These are phyloP conservation scores for Boletus insuetus DNA, from an alignment of 768 basidiomycete species.

Conservation along the genomic window DNA sequence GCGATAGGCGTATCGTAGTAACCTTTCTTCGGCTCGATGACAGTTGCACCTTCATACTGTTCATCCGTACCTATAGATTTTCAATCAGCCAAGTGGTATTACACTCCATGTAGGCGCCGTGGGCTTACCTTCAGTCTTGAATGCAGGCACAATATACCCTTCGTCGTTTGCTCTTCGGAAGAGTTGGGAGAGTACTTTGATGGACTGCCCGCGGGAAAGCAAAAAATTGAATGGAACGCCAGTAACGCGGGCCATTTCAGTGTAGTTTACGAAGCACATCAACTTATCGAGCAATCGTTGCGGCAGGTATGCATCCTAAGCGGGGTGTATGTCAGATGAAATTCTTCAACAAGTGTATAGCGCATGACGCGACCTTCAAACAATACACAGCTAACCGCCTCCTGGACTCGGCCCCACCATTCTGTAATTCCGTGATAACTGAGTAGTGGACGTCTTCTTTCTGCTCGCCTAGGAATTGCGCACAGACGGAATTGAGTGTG, in stretches of 20 bases:
- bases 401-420: conserved; percentile 91
- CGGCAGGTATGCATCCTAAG: conserved; percentile 94
- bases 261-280: conserved; percentile 99
- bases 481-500: conserved; percentile 96
- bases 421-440: conserved; percentile 96
- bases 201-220: conserved; percentile 91
- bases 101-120: background rate
- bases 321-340: background rate
- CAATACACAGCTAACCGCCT: conserved; percentile 96
- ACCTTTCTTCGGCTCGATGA: conserved; percentile 94
- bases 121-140: conserved; percentile 76
- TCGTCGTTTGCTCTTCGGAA: conserved; percentile 91
- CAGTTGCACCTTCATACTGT: conserved; percentile 98
- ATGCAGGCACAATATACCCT: conserved; percentile 83
- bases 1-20: conserved; percentile 98
- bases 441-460: conserved; percentile 99
- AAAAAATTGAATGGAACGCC: conserved; percentile 99
- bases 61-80: conserved; percentile 72
- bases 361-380: conserved; percentile 63
- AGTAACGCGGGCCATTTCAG: conserved; percentile 99
- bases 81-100: background rate
- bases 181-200: conserved; percentile 96
- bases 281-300: conserved; percentile 95
- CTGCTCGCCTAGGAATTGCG: conserved; percentile 96
- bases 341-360: background rate